A percentile compares a stretch with the other conserved stretches of the same genome.
Conservation (phyloP, 179 eudicot genomes). For the Camellia oleifera region DNA sequence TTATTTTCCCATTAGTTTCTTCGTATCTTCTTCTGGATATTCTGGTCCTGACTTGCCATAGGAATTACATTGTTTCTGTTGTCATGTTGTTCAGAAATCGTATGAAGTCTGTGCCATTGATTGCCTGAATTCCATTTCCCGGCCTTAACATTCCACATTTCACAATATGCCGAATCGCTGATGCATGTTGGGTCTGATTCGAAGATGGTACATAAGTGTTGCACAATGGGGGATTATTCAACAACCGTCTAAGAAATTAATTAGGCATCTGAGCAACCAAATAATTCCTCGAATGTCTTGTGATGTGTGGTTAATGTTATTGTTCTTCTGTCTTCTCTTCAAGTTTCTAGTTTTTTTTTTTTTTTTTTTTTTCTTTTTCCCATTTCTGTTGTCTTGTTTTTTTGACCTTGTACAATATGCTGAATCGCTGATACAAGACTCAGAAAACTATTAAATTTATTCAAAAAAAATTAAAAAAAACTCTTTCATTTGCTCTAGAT, state of each 20-base stretch:
- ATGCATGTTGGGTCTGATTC: no score
- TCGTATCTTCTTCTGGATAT: neutral
- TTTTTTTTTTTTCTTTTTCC: no score
- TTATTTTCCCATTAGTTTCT: neutral
- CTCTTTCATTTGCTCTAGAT: slow-evolving; percentile 6
- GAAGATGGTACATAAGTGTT: no score
- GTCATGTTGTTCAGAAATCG: neutral
- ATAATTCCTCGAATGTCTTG: neutral
- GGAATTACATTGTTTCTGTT: neutral
- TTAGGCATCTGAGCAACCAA: neutral
- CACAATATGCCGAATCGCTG: neutral
- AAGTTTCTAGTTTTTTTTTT: neutral
- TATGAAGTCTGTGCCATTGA: neutral
- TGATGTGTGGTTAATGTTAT: neutral
- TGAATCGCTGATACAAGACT: neutral
- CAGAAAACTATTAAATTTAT: neutral
- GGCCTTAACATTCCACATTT: neutral
- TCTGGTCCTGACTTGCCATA: neutral
- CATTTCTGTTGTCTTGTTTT: neutral
- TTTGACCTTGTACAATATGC: neutral
- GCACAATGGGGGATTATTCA: neutral
- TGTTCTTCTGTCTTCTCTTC: neutral
- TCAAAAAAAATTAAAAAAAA: neutral
- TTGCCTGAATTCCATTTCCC: neutral
- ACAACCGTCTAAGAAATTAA: neutral